phyloP scores from a whole-genome alignment of 2,329 filamentous ascomycete species.

The Botrytis fragariae region DNA sequence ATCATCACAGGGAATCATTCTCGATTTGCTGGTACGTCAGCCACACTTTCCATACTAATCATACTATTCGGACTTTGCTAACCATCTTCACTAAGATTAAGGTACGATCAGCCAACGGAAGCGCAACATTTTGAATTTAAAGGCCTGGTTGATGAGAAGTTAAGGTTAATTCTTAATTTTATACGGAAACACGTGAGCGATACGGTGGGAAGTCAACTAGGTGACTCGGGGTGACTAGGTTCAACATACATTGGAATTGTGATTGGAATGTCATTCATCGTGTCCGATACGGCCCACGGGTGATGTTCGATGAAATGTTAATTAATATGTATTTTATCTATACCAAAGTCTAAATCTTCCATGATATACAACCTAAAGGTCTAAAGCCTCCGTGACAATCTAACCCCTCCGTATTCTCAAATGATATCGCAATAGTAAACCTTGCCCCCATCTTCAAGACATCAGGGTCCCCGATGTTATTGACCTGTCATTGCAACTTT shows the following conservation, averaged over 20 bases:
- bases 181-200: background rate
- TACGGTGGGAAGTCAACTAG: background rate
- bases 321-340: background rate
- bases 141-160: background rate
- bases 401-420: background rate
- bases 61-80: background rate
- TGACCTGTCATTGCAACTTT: background rate
- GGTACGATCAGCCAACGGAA: too few relatives aligned
- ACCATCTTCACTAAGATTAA: background rate
- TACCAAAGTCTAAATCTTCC: background rate
- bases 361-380: background rate
- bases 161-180: background rate
- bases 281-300: background rate
- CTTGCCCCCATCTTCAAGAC: background rate
- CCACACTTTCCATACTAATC: background rate
- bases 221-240: background rate
- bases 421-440: background rate
- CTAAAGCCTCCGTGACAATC: background rate
- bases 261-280: background rate
- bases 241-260: background rate
- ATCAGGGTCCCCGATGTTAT: background rate
- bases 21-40: background rate
- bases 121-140: background rate
- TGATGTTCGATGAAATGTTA: background rate
- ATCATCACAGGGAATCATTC: background rate